Evolutionary conservation across 345 rosid species (phyloP), one percentile per base, ranked within the genome.

Genomic region (Brassica nigra): DNA sequence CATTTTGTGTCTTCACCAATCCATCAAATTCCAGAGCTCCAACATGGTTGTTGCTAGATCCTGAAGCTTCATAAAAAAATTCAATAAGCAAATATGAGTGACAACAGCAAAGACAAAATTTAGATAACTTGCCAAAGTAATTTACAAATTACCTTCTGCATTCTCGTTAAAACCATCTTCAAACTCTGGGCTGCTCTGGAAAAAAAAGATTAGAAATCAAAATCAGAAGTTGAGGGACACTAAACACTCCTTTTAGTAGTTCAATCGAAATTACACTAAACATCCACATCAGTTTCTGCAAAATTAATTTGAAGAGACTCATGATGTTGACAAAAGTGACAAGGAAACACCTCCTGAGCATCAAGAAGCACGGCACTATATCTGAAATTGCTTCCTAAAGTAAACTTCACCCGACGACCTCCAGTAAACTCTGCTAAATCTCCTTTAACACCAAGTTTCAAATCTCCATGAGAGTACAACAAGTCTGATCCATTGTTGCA

Each of bases 11-110:
- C 84, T 33, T 78, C 82, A 61, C n/a, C 75, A 70, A 80, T 80
- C 88, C 83, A 96, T 93, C 90, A 93, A 82, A 82, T 93, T 86
- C 99, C 99, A 96, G 70, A 96, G 87, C 87, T 90, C 95, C 85
- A 95, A 80, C 93, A 95, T 89, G 62, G 94, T 84, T 37, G 93
- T 87, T 70, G 97, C 97, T 66, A 91, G 92, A 83, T 95, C 99
- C 91, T 95, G 99, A 59, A 95, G 97, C 18, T 95, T 87, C 78
- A 80, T 73, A 42, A 42, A 9, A 64, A 36, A 8, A 18, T 80
- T 30, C 18, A 70, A 30, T 3, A 62, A 5, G 55, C 3, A 34
- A 55, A 33, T 37, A 70, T 75, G 52, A 70, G 79, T 0, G 55
- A 54, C 62, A 70, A 57, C 63, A 74, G 42, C 7, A 20, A 59